A percentile compares a stretch with the other conserved stretches of the same genome.
phyloP scores from a whole-genome alignment of 2,329 filamentous ascomycete species.

The Proliferodiscus dingleyae region DNA sequence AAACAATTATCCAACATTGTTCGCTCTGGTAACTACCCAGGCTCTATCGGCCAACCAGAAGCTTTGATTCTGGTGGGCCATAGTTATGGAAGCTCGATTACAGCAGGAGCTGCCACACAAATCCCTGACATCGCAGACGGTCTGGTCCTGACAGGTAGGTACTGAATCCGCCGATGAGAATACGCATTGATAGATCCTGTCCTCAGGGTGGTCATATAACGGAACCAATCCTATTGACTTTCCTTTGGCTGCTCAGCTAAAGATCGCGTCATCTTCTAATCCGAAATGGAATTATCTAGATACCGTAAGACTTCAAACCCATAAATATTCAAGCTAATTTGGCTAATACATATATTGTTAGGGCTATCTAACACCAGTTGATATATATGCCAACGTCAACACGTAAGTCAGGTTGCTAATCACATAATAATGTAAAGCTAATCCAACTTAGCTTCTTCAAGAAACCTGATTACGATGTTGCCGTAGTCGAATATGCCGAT shows the following conservation, averaged over 20 bases:
- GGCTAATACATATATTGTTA: neutral
- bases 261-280: neutral
- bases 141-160: neutral
- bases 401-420: neutral
- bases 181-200: conserved; percentile 36
- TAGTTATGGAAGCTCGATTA: conserved; percentile 56
- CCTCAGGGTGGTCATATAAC: neutral
- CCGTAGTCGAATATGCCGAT: neutral
- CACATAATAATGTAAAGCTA: neutral
- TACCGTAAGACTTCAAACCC: neutral
- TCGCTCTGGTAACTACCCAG: conserved; percentile 21
- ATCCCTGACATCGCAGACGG: conserved; percentile 43
- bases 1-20: conserved; percentile 6
- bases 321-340: neutral
- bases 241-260: neutral
- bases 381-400: neutral
- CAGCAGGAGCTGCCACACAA: conserved; percentile 46
- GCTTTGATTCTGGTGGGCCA: conserved; percentile 56
- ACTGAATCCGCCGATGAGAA: neutral
- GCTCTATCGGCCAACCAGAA: conserved; percentile 6
- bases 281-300: neutral
- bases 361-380: neutral
- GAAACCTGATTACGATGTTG: neutral
- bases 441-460: conserved; percentile 2
- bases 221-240: neutral